Evolutionary conservation across 2,329 filamentous ascomycete species (phyloP), one percentile per base, ranked within the genome.

Genomic region (Claviceps purpurea): DNA sequence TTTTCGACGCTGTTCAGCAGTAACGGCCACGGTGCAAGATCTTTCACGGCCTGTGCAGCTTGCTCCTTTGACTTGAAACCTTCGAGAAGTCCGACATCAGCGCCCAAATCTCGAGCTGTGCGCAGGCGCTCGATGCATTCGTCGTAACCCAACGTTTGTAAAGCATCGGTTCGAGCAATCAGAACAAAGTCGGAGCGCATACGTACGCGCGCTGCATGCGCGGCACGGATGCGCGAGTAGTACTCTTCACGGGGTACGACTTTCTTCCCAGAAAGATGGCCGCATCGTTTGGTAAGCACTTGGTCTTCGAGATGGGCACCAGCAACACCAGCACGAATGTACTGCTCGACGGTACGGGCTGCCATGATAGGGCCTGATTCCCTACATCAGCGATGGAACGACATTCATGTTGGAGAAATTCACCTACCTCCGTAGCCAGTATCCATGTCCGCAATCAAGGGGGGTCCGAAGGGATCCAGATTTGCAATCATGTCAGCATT

Each of bases 401-500:
- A 30, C 16, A 45, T n/a, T 7, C 0, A 2, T 10, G 16, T 4
- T 14, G 24, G 5, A 18, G 22, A 4, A n/a, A 22, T 10, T 4
- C 11, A 34, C 65, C 59, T 57, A 69, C 75, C 70, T 50, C 75
- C 78, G 61, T 78, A 81, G 39, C 77, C 76, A 0, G 77, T 79
- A 61, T 81, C 77, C 50, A 75, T 76, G 59, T 82, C 78, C 18
- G 77, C 79, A 60, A 84, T 82, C 14, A 85, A 61, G 0, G 81
- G 81, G 0, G 76, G 73, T 2, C 76, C 68, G 0, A 65, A 64
- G 0, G 76, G 74, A 56, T 81, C 71, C 38, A 84, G 68, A 44
- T 73, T 73, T 51, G 80, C 79, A 55, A 85, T 79, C 78, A 84
- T 84, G 50, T 73, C 70, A 10, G 80, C 81, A 61, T 84, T 81